These are phyloP conservation scores for Alternaria sp. DNA, from an alignment of 2,329 filamentous ascomycete species.

Conservation along the genomic window DNA sequence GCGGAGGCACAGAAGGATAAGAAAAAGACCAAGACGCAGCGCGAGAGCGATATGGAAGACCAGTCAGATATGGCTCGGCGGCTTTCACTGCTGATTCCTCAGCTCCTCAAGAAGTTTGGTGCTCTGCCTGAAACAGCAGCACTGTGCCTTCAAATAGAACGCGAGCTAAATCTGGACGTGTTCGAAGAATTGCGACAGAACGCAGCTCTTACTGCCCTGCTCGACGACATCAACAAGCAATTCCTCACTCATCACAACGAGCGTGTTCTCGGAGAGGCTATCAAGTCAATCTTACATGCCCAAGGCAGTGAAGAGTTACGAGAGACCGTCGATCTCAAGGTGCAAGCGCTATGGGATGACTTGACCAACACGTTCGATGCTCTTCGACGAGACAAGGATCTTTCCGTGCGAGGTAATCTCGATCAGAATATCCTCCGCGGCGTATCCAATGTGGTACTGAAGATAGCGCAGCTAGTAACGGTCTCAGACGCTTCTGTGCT, in stretches of 20 bases:
- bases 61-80: conserved; percentile 81
- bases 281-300: conserved; percentile 82
- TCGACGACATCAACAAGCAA: conserved; percentile 93
- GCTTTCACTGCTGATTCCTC: conserved; percentile 81
- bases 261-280: conserved; percentile 83
- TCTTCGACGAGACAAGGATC: conserved; percentile 72
- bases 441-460: conserved; percentile 76
- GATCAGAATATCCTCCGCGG: conserved; percentile 70
- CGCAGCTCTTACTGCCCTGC: conserved; percentile 77
- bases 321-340: conserved; percentile 81
- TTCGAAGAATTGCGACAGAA: conserved; percentile 91
- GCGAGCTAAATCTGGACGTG: conserved; percentile 83
- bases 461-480: conserved; percentile 81
- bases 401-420: conserved; percentile 75
- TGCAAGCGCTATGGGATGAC: conserved; percentile 87
- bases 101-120: conserved; percentile 90
- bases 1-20: conserved; percentile 68
- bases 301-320: conserved; percentile 87
- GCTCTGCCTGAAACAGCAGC: conserved; percentile 87
- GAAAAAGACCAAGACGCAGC: conserved; percentile 63
- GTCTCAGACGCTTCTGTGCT: conserved; percentile 79
- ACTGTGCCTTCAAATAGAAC: conserved; percentile 83
- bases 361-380: conserved; percentile 75
- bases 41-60: conserved; percentile 71
- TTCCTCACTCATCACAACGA: conserved; percentile 93